These are phyloP conservation scores for Fusarium tjaetaba DNA, from an alignment of 2,329 filamentous ascomycete genomes.

Conservation along the genomic window DNA sequence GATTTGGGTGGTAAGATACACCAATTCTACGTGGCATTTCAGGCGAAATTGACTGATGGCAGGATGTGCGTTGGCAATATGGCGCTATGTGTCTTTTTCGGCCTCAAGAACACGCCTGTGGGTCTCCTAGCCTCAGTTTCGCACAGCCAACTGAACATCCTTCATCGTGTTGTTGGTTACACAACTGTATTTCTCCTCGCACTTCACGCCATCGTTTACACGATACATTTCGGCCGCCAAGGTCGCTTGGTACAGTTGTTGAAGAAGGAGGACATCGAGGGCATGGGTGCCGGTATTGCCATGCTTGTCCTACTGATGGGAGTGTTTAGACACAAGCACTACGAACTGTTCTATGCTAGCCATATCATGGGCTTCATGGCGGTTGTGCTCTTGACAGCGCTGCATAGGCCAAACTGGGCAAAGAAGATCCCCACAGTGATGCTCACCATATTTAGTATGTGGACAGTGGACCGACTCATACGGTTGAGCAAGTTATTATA, in stretches of 20 bases:
- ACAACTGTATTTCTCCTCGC: conserved; percentile 50
- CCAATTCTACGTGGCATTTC: fast-evolving
- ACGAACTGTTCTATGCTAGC: conserved; percentile 59
- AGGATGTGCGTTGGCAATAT: conserved; percentile 59
- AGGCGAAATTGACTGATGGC: background rate
- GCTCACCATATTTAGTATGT: conserved; percentile 52
- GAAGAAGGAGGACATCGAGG: conserved; percentile 12
- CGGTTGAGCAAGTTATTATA: conserved; percentile 34
- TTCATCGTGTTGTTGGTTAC: conserved; percentile 59
- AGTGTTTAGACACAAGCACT: conserved; percentile 51
- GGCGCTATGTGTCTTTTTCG: conserved; percentile 54
- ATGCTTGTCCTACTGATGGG: conserved; percentile 52
- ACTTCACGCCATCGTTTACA: conserved; percentile 51
- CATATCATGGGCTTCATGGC: conserved; percentile 56
- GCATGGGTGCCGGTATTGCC: conserved; percentile 45
- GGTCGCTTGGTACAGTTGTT: conserved; percentile 8
- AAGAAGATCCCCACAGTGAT: conserved; percentile 52
- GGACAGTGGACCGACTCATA: conserved; percentile 56
- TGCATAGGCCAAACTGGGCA: conserved; percentile 56
- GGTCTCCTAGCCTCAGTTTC: conserved; percentile 42
- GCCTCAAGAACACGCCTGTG: conserved; percentile 61
- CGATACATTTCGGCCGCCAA: conserved; percentile 43
- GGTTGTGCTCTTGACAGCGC: conserved; percentile 52
- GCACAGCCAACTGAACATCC: conserved; percentile 58
- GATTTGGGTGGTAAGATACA: conserved; percentile 37